Evolutionary conservation across 495 filamentous ascomycete genomes (phyloP), one percentile per base, ranked within the genome.

Genomic region (Hypomontagnella submonticulosa): DNA sequence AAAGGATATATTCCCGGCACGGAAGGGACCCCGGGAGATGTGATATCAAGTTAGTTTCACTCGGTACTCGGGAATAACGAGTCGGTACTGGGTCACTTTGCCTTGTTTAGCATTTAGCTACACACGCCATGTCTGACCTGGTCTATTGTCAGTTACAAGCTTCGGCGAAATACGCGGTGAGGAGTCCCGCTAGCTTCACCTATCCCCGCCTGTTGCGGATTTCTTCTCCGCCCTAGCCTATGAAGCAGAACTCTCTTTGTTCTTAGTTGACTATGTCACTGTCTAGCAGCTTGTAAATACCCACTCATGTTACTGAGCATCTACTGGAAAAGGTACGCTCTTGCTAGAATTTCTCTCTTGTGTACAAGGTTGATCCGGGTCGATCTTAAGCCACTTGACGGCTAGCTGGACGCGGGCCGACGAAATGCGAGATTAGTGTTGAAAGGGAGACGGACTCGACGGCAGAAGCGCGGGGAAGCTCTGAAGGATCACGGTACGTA

Each of bases 81-180:
- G 23, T 33, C 33, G 40, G 46, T 43, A 43, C 42, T 66, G 40
- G 54, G 30, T 34, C 23, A 32, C 43, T 32, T 8, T 16, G n/a
- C n/a, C 37, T 11, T 62, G 11, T 19, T 41, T 11, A 27, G 38
- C 47, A 4, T 19, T 41, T 11, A 27, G 38, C 47, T 44, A 1
- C 12, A 37, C 27, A 20, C 2, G 23, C 23, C 23, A 8, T 15
- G 12, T 7, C 15, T 15, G 6, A 11, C 15, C 6, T 8, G 40
- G 40, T 19, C 36, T 10, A 10, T 36, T 23, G 19, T 19, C 23
- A 51, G 23, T n/a, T 18, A 52, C 3, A 51, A 18, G 16, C 47
- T 12, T 52, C 57, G 57, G 57, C 57, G 57, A 43, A 61, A 61
- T 53, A 44, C 38, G 52, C 30, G 27, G 47, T 53, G 38, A 61